A percentile compares a stretch with the other conserved stretches of the same genome.
These are phyloP conservation scores for Pythium dissotocum DNA, from an alignment of 352 stramenopile species.

Conservation along the genomic window DNA sequence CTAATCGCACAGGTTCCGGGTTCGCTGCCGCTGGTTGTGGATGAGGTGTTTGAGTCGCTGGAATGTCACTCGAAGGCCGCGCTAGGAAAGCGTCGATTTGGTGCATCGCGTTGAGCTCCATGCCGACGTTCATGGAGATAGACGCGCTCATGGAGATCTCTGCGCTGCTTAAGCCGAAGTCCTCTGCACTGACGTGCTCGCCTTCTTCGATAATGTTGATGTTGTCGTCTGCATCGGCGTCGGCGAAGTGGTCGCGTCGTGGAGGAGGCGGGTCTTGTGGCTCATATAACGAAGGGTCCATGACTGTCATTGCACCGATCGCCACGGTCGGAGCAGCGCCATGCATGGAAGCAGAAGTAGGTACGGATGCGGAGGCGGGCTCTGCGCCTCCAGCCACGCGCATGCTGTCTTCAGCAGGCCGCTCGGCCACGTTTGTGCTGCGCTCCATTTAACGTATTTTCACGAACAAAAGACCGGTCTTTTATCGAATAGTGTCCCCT, in stretches of 20 bases:
- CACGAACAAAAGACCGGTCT: too few relatives aligned
- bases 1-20: background rate
- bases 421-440: background rate
- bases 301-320: background rate
- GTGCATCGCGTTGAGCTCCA: slow-evolving; percentile 56
- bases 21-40: background rate
- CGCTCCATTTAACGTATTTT: background rate
- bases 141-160: slow-evolving; percentile 49
- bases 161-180: slow-evolving; percentile 41
- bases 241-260: slow-evolving; percentile 6
- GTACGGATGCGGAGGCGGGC: too few relatives aligned
- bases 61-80: background rate
- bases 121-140: slow-evolving; percentile 50
- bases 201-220: slow-evolving; percentile 52
- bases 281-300: slow-evolving; percentile 19
- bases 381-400: too few relatives aligned
- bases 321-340: background rate
- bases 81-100: slow-evolving; percentile 54
- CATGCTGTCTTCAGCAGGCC: background rate
- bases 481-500: too few relatives aligned
- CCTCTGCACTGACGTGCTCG: slow-evolving; percentile 53
- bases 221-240: slow-evolving; percentile 23
- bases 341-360: background rate
- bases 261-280: slow-evolving; percentile 9
- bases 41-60: background rate